Evolutionary conservation across 1,284 basidiomycete genomes (phyloP), one percentile per base, ranked within the genome.

Genomic region (Malassezia nana): DNA sequence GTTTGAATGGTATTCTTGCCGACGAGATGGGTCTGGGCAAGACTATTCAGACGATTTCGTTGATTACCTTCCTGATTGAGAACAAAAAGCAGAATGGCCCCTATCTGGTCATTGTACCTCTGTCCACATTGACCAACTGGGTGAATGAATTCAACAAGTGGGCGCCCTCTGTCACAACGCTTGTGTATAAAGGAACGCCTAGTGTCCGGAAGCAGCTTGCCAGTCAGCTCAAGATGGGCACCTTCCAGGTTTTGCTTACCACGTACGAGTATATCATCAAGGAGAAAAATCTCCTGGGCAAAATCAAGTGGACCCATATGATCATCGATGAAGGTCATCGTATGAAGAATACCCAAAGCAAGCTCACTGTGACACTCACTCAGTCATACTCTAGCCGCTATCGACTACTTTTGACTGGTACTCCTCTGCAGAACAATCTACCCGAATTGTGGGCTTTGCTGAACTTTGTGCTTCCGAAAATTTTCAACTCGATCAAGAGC

Each of bases 401-500:
- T 76, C 87, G 94, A 48, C 84, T 98, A 58, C 91, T 99, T 71
- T 81, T 99, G 48, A 98, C 92, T 9, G 94, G 94, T 75, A 98
- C 94, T 3, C 94, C 94, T 25, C 81, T 99, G 16, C 92, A 96
- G 76, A 98, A 99, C 79, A 98, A 98, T 75, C 82, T 98, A 32
- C 92, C 94, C 12, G 94, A 99, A 76, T 78, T 99, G 35, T 98
- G 94, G 94, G 84, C 94, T 1, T 79, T 98, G 53, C 86, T 98
- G 74, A 98, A 98, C 77, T 99, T 99, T 74, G 92, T 91, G 43
- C 79, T 98, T 16, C 94, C 94, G 20, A 95, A 90, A 78, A 85
- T 98, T 72, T 98, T 98, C 81, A 98, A 98, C 78, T 98, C 92
- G 4, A 91, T 96, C 65, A 95, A 96, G 76, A 94, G 90, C 42